Percentiles rank a stretch among this genome's conserved stretches.
phyloP scores from a whole-genome alignment of 257 asterid genomes.

The Paulownia fortunei region DNA sequence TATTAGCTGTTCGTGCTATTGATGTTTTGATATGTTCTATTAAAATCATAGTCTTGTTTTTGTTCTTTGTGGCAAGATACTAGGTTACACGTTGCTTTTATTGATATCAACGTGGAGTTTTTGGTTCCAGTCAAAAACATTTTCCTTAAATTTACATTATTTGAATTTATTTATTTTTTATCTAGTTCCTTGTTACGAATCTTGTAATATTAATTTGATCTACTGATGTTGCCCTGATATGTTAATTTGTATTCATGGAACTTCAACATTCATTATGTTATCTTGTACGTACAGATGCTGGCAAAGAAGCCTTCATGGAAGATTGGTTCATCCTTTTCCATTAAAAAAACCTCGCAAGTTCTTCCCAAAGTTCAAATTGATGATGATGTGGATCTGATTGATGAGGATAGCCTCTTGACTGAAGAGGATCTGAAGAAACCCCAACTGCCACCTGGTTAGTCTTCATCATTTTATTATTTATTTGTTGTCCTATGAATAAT shows the following conservation, averaged over 20 bases:
- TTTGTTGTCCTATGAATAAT: conserved; percentile 13
- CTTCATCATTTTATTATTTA: conserved; percentile 2
- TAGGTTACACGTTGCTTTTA: conserved; percentile 2
- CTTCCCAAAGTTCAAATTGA: conserved; percentile 76
- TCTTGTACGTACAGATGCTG: conserved; percentile 47
- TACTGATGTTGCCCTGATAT: conserved; percentile 14
- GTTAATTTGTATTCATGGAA: neutral
- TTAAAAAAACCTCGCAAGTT: conserved; percentile 54
- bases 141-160: neutral
- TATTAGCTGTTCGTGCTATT: neutral
- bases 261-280: neutral
- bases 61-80: conserved; percentile 7
- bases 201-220: neutral
- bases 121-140: neutral
- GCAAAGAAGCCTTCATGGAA: conserved; percentile 95
- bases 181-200: neutral
- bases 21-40: neutral
- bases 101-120: neutral
- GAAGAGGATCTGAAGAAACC: conserved; percentile 96
- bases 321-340: conserved; percentile 85
- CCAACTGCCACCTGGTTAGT: conserved; percentile 71
- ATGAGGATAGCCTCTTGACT: conserved; percentile 92
- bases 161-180: neutral
- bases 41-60: neutral
- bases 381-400: conserved; percentile 88